Conservation (phyloP, 1,284 basidiomycete species). For the Cryptococcus sp. region DNA sequence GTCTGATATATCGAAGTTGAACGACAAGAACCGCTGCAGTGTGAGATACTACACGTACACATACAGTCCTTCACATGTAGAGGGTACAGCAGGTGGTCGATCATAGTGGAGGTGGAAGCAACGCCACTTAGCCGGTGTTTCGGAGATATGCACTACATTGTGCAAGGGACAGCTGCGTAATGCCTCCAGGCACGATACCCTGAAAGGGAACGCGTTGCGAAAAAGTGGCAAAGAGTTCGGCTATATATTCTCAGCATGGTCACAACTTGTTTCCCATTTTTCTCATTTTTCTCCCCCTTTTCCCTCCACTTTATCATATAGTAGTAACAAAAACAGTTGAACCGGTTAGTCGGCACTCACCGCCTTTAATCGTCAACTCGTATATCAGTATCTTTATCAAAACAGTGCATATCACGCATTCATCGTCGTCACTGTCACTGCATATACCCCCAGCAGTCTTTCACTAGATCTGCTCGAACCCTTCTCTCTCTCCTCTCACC, state of each 20-base stretch:
- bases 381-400: not conserved
- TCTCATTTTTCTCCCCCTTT: conserved; percentile 5
- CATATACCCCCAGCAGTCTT: not conserved
- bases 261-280: conserved; percentile 2
- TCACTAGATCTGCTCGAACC: not conserved
- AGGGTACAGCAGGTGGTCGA: too few relatives aligned
- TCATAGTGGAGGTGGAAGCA: too few relatives aligned
- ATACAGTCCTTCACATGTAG: too few relatives aligned
- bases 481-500: too few relatives aligned
- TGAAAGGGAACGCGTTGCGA: too few relatives aligned
- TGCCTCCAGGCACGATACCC: too few relatives aligned
- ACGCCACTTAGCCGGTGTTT: too few relatives aligned
- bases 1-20: not conserved
- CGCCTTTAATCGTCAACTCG: not conserved
- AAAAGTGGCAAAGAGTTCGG: too few relatives aligned
- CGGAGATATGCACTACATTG: too few relatives aligned
- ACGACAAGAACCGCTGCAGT: too few relatives aligned
- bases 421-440: conserved; percentile 3
- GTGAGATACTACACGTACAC: too few relatives aligned
- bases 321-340: conserved; percentile 4
- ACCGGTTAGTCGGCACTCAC: not conserved
- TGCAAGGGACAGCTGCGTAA: too few relatives aligned
- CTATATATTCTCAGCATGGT: not conserved
- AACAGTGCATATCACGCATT: not conserved
- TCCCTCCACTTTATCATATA: not conserved